Evolutionary conservation across 2,329 filamentous ascomycete genomes (phyloP).

Genomic region (Fusarium armeniacum): DNA sequence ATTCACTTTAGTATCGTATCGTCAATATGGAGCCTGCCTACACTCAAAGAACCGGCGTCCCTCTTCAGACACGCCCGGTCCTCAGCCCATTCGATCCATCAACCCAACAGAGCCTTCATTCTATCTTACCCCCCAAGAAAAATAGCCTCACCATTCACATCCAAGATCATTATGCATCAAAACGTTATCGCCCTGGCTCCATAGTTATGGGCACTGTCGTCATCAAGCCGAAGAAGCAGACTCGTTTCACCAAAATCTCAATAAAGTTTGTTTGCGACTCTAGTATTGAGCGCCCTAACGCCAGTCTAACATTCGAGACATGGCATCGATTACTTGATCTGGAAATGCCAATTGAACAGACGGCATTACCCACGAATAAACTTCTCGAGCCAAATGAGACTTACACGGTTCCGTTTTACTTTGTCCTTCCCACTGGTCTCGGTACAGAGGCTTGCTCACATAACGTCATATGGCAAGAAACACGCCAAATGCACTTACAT

Average conservation of each 20-base stretch:
- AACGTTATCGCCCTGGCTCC: slow-evolving; percentile 22
- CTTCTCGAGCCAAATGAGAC: slow-evolving; percentile 7
- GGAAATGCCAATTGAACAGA: slow-evolving; percentile 19
- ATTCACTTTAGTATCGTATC: background rate
- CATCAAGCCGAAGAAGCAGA: slow-evolving; percentile 26
- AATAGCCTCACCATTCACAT: slow-evolving; percentile 11
- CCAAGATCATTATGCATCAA: slow-evolving; percentile 27
- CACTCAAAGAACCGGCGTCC: slow-evolving; percentile 19
- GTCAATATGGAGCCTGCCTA: slow-evolving; percentile 27
- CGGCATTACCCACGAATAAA: background rate
- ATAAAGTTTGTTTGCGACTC: slow-evolving; percentile 30
- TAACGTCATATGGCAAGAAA: slow-evolving; percentile 29
- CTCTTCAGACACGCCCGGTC: slow-evolving; percentile 28
- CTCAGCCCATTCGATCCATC: slow-evolving; percentile 21
- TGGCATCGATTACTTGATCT: slow-evolving; percentile 32
- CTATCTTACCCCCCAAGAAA: slow-evolving; percentile 8
- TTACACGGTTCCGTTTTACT: slow-evolving; percentile 24
- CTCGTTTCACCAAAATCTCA: slow-evolving; percentile 11
- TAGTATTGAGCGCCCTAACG: slow-evolving; percentile 21
- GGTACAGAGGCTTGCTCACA: slow-evolving; percentile 26
- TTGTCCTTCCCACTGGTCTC: slow-evolving; percentile 18
- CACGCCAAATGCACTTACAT: slow-evolving; percentile 11
- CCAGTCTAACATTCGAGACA: slow-evolving; percentile 18
- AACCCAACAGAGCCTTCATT: slow-evolving; percentile 17
- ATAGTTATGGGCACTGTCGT: slow-evolving; percentile 16